Evolutionary conservation across 139 green algal species (phyloP).

Genomic region (Micractinium conductrix): DNA sequence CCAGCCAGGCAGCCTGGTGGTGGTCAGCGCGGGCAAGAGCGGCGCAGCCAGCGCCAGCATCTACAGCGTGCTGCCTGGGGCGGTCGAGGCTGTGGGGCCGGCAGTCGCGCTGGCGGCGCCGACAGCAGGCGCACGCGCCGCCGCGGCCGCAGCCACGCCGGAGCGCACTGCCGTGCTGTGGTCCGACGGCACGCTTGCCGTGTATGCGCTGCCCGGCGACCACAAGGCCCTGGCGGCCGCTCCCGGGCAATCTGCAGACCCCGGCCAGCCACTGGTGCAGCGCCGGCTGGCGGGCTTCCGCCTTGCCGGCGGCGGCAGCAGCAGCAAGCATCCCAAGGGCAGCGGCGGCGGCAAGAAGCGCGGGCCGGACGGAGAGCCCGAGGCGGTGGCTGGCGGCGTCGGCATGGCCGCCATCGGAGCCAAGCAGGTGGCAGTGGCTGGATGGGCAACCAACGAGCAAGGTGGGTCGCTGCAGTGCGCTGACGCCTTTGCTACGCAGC

Average conservation of each 20-base stretch:
- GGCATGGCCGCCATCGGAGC: constrained; percentile 3
- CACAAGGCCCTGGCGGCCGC: not conserved
- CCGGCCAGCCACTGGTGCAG: not conserved
- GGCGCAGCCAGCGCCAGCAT: not conserved
- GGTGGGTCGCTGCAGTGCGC: not conserved
- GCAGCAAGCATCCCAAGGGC: constrained; percentile 8
- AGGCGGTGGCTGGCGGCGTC: not conserved
- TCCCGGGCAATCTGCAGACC: not conserved
- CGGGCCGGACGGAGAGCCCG: not conserved
- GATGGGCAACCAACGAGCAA: constrained; percentile 18
- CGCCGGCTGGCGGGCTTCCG: constrained; percentile 17
- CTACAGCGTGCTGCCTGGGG: not conserved
- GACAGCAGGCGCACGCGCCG: not conserved
- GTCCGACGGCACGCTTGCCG: constrained; percentile 32
- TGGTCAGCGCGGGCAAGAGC: not conserved
- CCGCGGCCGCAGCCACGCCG: not conserved
- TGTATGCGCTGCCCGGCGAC: constrained; percentile 12
- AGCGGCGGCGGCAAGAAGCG: constrained; percentile 26
- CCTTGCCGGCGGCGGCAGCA: constrained; percentile 4
- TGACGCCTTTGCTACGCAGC: not conserved
- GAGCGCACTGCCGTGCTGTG: constrained; percentile 32
- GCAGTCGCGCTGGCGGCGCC: not conserved
- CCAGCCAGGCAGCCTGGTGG: not conserved
- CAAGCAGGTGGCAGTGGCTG: constrained; percentile 18
- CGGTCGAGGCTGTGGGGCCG: not conserved